Conservation (phyloP, 169 alveolate genomes). For the Babesia microti region DNA sequence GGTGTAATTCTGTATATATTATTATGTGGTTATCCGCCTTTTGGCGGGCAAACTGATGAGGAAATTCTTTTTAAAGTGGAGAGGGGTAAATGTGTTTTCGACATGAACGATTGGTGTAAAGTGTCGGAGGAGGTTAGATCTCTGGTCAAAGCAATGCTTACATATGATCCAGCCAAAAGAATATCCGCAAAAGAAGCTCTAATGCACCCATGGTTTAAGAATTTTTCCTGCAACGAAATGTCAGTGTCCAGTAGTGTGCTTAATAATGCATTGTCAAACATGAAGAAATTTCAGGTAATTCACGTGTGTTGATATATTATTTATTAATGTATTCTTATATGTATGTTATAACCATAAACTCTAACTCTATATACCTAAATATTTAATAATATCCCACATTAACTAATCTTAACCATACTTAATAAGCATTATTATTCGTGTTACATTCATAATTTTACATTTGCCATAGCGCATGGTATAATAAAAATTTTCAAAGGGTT, state of each 20-base stretch:
- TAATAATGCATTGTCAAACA: constrained; percentile 63
- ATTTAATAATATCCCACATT: too few relatives aligned
- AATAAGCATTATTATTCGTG: too few relatives aligned
- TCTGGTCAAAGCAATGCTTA: constrained; percentile 74
- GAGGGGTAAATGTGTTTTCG: constrained; percentile 70
- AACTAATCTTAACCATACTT: too few relatives aligned
- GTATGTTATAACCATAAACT: too few relatives aligned
- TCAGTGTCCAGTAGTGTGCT: constrained; percentile 55
- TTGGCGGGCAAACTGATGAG: constrained; percentile 79
- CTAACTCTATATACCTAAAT: too few relatives aligned
- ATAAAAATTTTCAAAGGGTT: too few relatives aligned
- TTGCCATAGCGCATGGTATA: too few relatives aligned
- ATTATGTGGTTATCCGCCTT: constrained; percentile 81
- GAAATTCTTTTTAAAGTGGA: constrained; percentile 76
- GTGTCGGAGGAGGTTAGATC: constrained; percentile 83
- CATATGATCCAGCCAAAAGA: constrained; percentile 73
- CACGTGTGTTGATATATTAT: constrained; percentile 42
- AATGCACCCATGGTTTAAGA: constrained; percentile 78
- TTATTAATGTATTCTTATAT: too few relatives aligned
- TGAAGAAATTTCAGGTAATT: constrained; percentile 67
- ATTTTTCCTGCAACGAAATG: constrained; percentile 48
- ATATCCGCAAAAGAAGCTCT: constrained; percentile 81
- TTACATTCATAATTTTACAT: too few relatives aligned
- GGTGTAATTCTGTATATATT: constrained; percentile 76
- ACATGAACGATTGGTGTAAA: constrained; percentile 57